Conservation (phyloP, 805 yeast species). For the Komagataella ulmi region DNA sequence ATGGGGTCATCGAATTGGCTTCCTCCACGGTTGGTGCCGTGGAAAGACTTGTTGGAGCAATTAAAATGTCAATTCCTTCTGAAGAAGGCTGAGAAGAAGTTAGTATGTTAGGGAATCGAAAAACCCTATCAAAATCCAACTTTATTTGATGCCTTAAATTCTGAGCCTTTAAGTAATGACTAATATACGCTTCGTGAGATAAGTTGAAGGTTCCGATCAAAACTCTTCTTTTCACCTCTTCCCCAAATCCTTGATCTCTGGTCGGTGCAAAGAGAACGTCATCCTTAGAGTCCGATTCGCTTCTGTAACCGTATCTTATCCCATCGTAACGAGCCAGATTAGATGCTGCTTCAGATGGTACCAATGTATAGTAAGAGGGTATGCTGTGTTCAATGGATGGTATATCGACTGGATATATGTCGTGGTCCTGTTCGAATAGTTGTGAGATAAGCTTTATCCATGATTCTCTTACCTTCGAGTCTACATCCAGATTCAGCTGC, state of each 20-base stretch:
- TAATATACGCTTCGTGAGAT: constrained; percentile 58
- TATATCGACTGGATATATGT: constrained; percentile 49
- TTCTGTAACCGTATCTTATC: constrained; percentile 60
- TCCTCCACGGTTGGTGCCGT: constrained; percentile 40
- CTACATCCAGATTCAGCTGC: constrained; percentile 51
- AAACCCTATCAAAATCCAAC: constrained; percentile 52
- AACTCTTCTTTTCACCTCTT: constrained; percentile 74
- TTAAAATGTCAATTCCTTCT: constrained; percentile 48
- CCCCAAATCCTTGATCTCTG: constrained; percentile 58
- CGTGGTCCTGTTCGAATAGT: constrained; percentile 37
- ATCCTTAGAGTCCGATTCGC: constrained; percentile 18
- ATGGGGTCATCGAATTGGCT: constrained; percentile 26
- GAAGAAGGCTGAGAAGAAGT: constrained; percentile 9
- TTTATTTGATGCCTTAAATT: constrained; percentile 46
- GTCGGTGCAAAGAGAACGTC: constrained; percentile 37
- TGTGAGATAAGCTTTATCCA: constrained; percentile 32
- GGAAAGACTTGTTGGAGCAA: constrained; percentile 61
- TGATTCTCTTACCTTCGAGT: constrained; percentile 26
- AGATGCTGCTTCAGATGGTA: constrained; percentile 90
- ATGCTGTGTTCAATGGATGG: constrained; percentile 56
- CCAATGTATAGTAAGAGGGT: constrained; percentile 77
- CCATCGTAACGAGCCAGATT: constrained; percentile 89
- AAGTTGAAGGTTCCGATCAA: constrained; percentile 78
- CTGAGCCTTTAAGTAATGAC: constrained; percentile 70
- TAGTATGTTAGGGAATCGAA: constrained; percentile 35